Conservation (phyloP, 2,329 filamentous ascomycete genomes). For the Beauveria medogensis region DNA sequence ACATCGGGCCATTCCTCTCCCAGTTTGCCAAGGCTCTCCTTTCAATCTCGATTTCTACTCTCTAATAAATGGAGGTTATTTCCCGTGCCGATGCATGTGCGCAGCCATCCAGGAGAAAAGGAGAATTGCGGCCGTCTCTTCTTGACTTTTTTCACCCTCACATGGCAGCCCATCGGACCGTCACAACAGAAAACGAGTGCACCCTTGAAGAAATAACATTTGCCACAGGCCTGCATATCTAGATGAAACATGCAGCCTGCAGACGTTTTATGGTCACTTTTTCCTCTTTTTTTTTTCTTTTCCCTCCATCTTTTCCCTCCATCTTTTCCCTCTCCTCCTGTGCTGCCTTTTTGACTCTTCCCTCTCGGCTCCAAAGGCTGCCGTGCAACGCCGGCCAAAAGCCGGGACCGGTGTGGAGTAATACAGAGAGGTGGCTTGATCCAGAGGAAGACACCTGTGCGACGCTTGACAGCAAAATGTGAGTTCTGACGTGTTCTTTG, state of each 20-base stretch:
- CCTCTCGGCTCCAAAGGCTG: neutral
- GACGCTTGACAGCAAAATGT: neutral
- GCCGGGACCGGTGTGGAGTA: neutral
- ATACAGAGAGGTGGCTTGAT: neutral
- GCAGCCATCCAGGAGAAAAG: neutral
- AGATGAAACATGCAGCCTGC: conserved; percentile 3
- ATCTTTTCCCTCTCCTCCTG: neutral
- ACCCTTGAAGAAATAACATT: neutral
- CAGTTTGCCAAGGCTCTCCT: neutral
- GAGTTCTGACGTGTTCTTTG: neutral
- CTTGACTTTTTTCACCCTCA: neutral
- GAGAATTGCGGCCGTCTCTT: neutral
- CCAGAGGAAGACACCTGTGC: neutral
- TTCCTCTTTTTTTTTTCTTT: neutral
- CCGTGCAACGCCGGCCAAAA: neutral
- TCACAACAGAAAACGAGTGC: neutral
- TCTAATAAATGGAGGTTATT: neutral
- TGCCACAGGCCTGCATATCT: neutral
- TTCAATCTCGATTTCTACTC: neutral
- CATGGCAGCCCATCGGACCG: neutral
- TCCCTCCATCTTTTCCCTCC: too few species aligned
- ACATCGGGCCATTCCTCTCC: neutral
- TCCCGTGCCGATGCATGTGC: neutral
- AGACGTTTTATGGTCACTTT: neutral
- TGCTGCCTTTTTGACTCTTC: neutral